Evolutionary conservation across 371 early-diverging fungal genomes (phyloP), one percentile per base, ranked within the genome.

Genomic region (Mortierella sp.): DNA sequence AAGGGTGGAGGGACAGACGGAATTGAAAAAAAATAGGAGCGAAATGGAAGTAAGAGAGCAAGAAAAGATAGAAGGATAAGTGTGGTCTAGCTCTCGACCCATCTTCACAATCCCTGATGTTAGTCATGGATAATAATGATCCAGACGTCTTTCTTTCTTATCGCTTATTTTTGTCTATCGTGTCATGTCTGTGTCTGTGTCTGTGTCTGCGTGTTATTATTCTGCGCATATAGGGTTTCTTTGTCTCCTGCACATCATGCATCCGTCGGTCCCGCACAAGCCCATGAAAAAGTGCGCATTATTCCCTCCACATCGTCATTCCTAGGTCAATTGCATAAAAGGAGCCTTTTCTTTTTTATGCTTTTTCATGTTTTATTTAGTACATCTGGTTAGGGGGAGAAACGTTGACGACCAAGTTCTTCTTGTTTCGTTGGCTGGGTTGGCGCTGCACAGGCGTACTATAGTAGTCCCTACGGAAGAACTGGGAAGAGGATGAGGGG

Each of bases 381-480:
- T 34, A n/a, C 37, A 52, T 24, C 4, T 63, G 24, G 16, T 5
- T 73, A 4, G 48, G 44, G 40, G 68, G 73, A 31, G 45, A 66
- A 34, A 73, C 66, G 37, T 66, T 70, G 29, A 74, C 68, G 19
- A 74, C 69, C n/a, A 76, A 31, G 26, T 80, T 73, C 66, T 79
- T 74, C 64, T 71, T 80, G 44, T 76, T 75, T 24, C 76, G 66
- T 63, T 71, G 76, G 66, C 72, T 76, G 14, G 76, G 41, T 31
- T 73, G 69, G 16, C 71, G 79, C 4, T 79, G 68, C 3, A 71
- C 37, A 19, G 45, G 34, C 2, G 22, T 24, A 7, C 22, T 37
- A 40, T 68, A 44, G 22, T 29, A 45, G 45, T 34, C 66, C n/a
- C n/a, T 19, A n/a, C 47, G 47, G 31, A 22, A 22, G 6, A 45